These are phyloP conservation scores for Nepenthes mirabilis DNA, from an alignment of 148 eudicot species.

Conservation along the genomic window DNA sequence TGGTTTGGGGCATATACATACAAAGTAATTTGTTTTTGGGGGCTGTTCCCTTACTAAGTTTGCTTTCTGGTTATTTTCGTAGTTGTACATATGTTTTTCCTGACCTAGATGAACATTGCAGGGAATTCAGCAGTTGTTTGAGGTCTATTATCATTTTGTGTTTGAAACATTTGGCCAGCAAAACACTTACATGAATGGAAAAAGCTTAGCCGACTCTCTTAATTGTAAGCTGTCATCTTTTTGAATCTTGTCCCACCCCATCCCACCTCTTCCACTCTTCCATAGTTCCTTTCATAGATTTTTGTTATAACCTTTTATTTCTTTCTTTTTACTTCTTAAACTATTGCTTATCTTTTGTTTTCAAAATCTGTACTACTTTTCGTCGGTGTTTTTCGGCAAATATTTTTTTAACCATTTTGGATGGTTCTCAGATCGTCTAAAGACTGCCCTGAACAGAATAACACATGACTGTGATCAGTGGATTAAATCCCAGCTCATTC, in stretches of 20 bases:
- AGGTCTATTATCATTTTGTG: conserved; percentile 75
- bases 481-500: conserved; percentile 41
- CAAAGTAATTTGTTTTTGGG: no score
- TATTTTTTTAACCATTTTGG: not conserved
- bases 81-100: conserved; percentile 5
- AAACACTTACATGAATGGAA: conserved; percentile 37
- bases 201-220: conserved; percentile 36
- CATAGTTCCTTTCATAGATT: not conserved
- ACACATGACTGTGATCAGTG: conserved; percentile 72
- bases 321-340: not conserved
- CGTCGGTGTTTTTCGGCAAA: not conserved
- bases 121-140: conserved; percentile 91
- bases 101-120: conserved; percentile 19
- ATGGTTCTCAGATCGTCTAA: conserved; percentile 27
- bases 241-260: not conserved
- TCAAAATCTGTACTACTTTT: no score
- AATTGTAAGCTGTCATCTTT: conserved; percentile 39
- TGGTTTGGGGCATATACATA: no score
- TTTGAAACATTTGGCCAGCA: conserved; percentile 74
- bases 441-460: conserved; percentile 60
- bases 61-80: not conserved
- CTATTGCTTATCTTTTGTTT: no score
- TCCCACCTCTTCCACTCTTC: not conserved
- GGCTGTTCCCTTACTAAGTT: no score
- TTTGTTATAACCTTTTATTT: not conserved